These are phyloP conservation scores for Populus hybrid DNA, from an alignment of 441 rosid species.

Conservation along the genomic window DNA sequence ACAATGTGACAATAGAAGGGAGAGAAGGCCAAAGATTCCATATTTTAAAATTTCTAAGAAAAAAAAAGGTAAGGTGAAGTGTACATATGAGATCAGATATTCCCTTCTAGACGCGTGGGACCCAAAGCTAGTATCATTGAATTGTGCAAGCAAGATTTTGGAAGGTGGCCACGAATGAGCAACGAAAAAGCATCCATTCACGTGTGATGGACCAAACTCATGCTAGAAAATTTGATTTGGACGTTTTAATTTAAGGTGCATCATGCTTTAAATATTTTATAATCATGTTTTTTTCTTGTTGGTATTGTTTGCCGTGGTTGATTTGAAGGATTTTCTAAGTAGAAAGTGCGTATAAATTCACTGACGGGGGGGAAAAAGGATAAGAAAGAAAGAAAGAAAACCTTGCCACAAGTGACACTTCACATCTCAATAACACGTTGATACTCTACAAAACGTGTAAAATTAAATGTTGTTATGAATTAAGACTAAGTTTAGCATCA, in stretches of 20 bases:
- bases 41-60: not conserved
- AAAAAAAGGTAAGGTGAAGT: not conserved
- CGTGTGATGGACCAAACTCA: not conserved
- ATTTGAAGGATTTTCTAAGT: not conserved
- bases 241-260: not conserved
- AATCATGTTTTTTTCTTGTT: not conserved
- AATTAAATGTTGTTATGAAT: no score
- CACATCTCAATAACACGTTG: not conserved
- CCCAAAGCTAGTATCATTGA: not conserved
- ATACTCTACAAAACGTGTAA: not conserved
- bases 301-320: not conserved
- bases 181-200: not conserved
- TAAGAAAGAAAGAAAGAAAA: not conserved
- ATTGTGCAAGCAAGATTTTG: constrained; percentile 1
- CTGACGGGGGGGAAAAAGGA: not conserved
- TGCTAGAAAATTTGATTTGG: not conserved
- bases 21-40: not conserved
- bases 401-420: not conserved
- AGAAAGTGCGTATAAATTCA: not conserved
- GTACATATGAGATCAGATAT: not conserved
- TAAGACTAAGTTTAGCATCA: not conserved
- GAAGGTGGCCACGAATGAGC: not conserved
- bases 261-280: not conserved
- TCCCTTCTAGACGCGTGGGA: not conserved
- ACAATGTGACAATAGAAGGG: not conserved